Conservation (phyloP, 345 rosid species). For the Arabidopsis suecica region DNA sequence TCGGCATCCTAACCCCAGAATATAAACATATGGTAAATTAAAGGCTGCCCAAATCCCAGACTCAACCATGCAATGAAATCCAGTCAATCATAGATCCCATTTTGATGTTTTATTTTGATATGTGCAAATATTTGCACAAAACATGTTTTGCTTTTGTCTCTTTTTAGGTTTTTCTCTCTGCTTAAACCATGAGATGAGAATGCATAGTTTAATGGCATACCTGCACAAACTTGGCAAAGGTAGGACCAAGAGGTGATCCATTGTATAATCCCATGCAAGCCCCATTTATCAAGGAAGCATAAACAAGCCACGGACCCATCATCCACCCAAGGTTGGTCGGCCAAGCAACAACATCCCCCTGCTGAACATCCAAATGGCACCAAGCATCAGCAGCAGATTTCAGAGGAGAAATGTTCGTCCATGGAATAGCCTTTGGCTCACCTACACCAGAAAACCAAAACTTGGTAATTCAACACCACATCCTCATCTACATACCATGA, state of each 20-base stretch:
- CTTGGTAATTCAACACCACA: slow-evolving; percentile 18
- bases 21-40: slow-evolving; percentile 33
- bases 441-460: slow-evolving; percentile 59
- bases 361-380: slow-evolving; percentile 94
- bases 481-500: slow-evolving; percentile 24
- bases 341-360: slow-evolving; percentile 86
- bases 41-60: slow-evolving; percentile 11
- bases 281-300: slow-evolving; percentile 86
- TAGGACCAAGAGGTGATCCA: slow-evolving; percentile 87
- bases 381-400: slow-evolving; percentile 99
- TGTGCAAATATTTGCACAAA: slow-evolving; percentile 12
- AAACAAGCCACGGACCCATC: slow-evolving; percentile 99
- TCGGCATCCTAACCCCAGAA: slow-evolving; percentile 74
- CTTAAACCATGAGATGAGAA: slow-evolving; percentile 8
- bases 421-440: slow-evolving; percentile 97
- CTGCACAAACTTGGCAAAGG: slow-evolving; percentile 96
- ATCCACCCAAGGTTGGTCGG: slow-evolving; percentile 99
- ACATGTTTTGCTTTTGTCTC: background rate
- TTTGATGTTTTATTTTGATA: background rate
- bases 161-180: background rate
- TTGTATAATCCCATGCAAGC: slow-evolving; percentile 90
- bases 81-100: background rate
- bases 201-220: slow-evolving; percentile 45
- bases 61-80: slow-evolving; percentile 26
- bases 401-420: slow-evolving; percentile 76